Evolutionary conservation across 2,329 filamentous ascomycete genomes (phyloP), one percentile per base, ranked within the genome.

Genomic region (Fusarium bulbicola): DNA sequence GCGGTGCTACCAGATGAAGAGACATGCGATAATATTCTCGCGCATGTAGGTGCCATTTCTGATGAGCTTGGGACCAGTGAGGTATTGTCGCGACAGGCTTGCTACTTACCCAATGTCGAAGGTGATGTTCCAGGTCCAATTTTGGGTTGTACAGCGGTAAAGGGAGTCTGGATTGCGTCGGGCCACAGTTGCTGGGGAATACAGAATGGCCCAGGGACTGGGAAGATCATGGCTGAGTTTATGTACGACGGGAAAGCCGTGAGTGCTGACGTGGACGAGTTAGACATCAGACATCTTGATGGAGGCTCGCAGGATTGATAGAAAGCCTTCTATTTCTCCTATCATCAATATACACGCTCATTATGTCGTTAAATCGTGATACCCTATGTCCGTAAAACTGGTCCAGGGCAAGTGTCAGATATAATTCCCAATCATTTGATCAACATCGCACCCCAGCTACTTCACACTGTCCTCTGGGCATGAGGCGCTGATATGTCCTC

Each of bases 381-480:
- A 20, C 2, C 12, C 6, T 20, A 8, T 5, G 18, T 28, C 18
- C 18, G 0, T 2, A 0, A 26, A 45, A 26, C 5, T 26, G 5
- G 7, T 45, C 43, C 43, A 28, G 2, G 5, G 43, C n/a, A 5
- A 14, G 7, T 14, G 24, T 26, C n/a, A n/a, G n/a, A n/a, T n/a
- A n/a, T n/a, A n/a, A 14, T 6, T 14, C 24, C 43, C 24, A 26
- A 26, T 46, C 24, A 46, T 47, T 21, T 16, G 16, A 47, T 21
- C 26, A 15, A 15, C 12, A 21, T 21, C 43, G 12, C 18, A n/a
- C 8, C 24, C 18, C 18, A 28, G 10, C 9, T 28, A 11, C 26
- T 30, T 47, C 20, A 30, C 45, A 21, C 7, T 30, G 20, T 16
- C 13, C 14, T 8, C 21, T 30, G 20, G 6, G n/a, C 45, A 30